Conservation (phyloP, 1,284 basidiomycete species). For the Irpex rosettiformis region DNA sequence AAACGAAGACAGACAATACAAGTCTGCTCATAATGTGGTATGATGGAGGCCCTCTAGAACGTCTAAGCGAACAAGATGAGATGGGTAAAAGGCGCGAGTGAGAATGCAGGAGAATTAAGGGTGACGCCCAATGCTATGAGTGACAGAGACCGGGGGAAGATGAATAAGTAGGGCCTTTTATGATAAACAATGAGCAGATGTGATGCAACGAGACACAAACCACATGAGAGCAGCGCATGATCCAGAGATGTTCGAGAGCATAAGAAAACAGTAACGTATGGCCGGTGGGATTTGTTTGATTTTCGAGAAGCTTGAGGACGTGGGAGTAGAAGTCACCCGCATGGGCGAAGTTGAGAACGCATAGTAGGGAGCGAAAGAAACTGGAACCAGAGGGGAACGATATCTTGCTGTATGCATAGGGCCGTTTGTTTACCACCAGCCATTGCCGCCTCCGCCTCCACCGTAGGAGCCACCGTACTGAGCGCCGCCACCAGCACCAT, state of each 20-base stretch:
- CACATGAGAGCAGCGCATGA: conserved; percentile 57
- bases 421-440: conserved; percentile 42
- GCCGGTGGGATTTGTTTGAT: conserved; percentile 18
- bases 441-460: conserved; percentile 28
- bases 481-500: conserved; percentile 38
- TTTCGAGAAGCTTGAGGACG: conserved; percentile 14
- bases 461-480: conserved; percentile 30
- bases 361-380: conserved; percentile 7
- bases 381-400: conserved; percentile 7
- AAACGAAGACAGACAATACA: conserved; percentile 48
- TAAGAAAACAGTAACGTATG: conserved; percentile 21
- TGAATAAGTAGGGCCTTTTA: conserved; percentile 46
- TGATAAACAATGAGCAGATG: conserved; percentile 51
- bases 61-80: conserved; percentile 37
- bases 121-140: conserved; percentile 33
- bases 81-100: conserved; percentile 27
- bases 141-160: conserved; percentile 31
- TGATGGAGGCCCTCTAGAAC: conserved; percentile 28
- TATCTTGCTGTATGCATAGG: background rate
- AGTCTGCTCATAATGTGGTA: conserved; percentile 44
- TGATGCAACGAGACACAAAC: conserved; percentile 56
- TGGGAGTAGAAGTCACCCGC: conserved; percentile 4
- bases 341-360: conserved; percentile 8
- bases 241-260: conserved; percentile 21
- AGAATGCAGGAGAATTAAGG: conserved; percentile 16